A percentile compares a stretch with the other conserved stretches of the same genome.
Evolutionary conservation across 768 basidiomycete genomes (phyloP).

Genomic region (Suillus clintonianus): DNA sequence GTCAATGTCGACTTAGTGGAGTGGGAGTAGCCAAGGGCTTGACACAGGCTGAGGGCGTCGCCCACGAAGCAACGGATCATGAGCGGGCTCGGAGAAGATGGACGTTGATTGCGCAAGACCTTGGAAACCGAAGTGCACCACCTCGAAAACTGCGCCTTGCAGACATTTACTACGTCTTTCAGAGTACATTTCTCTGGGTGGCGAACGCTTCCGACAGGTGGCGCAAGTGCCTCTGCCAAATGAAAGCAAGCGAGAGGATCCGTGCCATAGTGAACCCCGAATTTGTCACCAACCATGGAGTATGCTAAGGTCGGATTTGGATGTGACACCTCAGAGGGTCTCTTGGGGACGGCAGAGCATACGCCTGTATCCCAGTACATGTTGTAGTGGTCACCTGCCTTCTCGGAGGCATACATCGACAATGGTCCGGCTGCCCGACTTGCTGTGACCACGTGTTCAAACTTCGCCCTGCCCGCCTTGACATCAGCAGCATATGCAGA

Average conservation of each 20-base stretch:
- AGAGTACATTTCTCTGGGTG: background rate
- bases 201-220: background rate
- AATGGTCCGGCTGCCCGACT: slow-evolving; percentile 31
- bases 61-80: slow-evolving; percentile 32
- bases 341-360: slow-evolving; percentile 25
- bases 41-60: slow-evolving; percentile 29
- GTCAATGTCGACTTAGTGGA: slow-evolving; percentile 13
- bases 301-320: slow-evolving; percentile 33
- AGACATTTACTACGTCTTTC: background rate
- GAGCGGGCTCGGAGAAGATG: slow-evolving; percentile 9
- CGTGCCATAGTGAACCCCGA: slow-evolving; percentile 29
- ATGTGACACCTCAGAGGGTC: slow-evolving; percentile 12
- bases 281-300: slow-evolving; percentile 21
- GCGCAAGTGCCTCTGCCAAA: slow-evolving; percentile 27
- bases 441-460: slow-evolving; percentile 2
- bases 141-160: slow-evolving; percentile 23
- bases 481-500: slow-evolving; percentile 19
- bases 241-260: slow-evolving; percentile 34
- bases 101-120: slow-evolving; percentile 8
- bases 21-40: slow-evolving; percentile 20
- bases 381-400: slow-evolving; percentile 18
- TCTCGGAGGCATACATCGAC: slow-evolving; percentile 8
- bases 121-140: slow-evolving; percentile 27
- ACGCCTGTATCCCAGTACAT: slow-evolving; percentile 26
- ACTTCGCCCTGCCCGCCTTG: slow-evolving; percentile 8